These are phyloP conservation scores for Lecanicillium sp. DNA, from an alignment of 2,329 filamentous ascomycete genomes.

Conservation along the genomic window DNA sequence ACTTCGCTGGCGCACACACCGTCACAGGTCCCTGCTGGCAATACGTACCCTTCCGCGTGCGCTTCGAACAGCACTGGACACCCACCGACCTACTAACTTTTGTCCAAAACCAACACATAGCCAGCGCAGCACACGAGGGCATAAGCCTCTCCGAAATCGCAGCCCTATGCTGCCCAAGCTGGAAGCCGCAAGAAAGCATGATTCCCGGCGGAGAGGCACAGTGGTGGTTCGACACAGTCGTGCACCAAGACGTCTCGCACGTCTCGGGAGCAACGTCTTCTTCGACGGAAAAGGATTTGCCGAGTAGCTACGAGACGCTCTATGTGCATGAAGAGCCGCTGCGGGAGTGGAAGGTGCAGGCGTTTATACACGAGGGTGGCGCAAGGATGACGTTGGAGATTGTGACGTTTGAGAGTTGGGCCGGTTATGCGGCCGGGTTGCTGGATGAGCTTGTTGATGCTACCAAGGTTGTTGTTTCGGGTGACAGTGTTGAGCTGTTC, in stretches of 20 bases:
- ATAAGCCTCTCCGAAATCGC: conserved; percentile 47
- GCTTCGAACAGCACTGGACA: conserved; percentile 42
- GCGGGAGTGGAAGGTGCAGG: conserved; percentile 53
- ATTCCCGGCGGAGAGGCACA: conserved; percentile 14
- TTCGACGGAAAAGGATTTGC: conserved; percentile 25
- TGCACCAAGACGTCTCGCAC: conserved; percentile 53
- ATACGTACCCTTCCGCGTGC: conserved; percentile 55
- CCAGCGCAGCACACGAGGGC: conserved; percentile 45
- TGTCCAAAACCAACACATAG: conserved; percentile 49
- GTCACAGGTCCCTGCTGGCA: conserved; percentile 61
- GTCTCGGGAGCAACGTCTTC: conserved; percentile 48
- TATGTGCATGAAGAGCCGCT: conserved; percentile 51
- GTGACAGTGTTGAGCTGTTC: conserved; percentile 19
- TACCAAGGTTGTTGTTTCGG: conserved; percentile 29
- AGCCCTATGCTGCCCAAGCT: conserved; percentile 33
- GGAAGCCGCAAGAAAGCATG: conserved; percentile 18
- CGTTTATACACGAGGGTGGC: conserved; percentile 37
- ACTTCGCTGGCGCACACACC: conserved; percentile 38
- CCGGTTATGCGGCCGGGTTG: conserved; percentile 38
- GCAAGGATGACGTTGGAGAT: conserved; percentile 47
- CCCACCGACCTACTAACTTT: conserved; percentile 41
- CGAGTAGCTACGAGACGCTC: conserved; percentile 35
- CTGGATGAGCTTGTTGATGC: conserved; percentile 39
- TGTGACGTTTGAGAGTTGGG: conserved; percentile 51
- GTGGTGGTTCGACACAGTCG: conserved; percentile 45